phyloP scores from a whole-genome alignment of 192 early-diverging fungal genomes.

The Tieghemiomyces parasiticus region DNA sequence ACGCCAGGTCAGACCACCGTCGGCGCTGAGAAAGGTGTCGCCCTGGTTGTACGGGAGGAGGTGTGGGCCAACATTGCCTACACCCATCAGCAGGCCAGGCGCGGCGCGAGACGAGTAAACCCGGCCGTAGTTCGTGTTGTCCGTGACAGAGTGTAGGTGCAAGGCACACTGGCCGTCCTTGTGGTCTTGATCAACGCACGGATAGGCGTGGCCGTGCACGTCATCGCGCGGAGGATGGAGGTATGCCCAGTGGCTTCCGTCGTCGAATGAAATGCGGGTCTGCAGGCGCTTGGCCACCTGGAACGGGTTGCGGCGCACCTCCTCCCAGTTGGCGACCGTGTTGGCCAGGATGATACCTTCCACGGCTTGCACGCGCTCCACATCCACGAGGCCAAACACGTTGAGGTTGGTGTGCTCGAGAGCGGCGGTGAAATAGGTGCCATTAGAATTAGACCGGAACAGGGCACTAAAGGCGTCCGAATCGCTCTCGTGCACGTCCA shows the following conservation, averaged over 20 bases:
- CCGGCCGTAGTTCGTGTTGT: constrained; percentile 42
- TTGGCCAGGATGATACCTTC: constrained; percentile 80
- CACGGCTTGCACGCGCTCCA: constrained; percentile 71
- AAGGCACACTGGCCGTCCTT: constrained; percentile 50
- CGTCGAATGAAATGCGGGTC: constrained; percentile 73
- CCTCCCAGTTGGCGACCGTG: constrained; percentile 62
- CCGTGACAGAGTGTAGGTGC: constrained; percentile 77
- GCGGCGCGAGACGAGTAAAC: constrained; percentile 58
- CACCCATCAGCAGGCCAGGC: constrained; percentile 78
- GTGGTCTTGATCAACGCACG: constrained; percentile 31
- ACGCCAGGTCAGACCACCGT: constrained; percentile 70
- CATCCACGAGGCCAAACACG: constrained; percentile 61
- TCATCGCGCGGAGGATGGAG: constrained; percentile 48
- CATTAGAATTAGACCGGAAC: constrained; percentile 77
- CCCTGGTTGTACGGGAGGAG: constrained; percentile 54
- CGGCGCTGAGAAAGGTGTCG: constrained; percentile 75
- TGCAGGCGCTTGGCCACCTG: constrained; percentile 38
- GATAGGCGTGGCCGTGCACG: constrained; percentile 32
- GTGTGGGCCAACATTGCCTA: constrained; percentile 68
- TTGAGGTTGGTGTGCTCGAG: constrained; percentile 75
- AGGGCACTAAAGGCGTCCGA: constrained; percentile 44
- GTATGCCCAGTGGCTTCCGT: constrained; percentile 61
- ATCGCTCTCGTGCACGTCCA: constrained; percentile 47
- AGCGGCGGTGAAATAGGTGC: constrained; percentile 66
- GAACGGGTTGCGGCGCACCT: constrained; percentile 22